phyloP scores from a whole-genome alignment of 2,329 filamentous ascomycete genomes.

The Epichloe aotearoae region DNA sequence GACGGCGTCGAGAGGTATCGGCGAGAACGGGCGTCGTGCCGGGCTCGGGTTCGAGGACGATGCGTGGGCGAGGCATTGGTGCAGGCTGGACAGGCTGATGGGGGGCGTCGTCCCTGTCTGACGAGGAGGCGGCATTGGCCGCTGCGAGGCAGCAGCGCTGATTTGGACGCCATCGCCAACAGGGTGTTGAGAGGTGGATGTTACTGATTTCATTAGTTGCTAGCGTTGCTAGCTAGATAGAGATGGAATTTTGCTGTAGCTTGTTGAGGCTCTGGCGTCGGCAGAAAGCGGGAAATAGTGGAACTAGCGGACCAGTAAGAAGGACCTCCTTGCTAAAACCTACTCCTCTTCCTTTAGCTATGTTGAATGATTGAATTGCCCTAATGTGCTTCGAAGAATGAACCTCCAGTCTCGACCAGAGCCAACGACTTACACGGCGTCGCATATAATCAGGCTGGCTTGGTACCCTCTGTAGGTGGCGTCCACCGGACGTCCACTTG shows the following conservation, averaged over 20 bases:
- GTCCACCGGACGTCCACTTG: too few relatives aligned
- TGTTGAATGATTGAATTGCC: too few relatives aligned
- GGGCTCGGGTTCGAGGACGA: conserved; percentile 9
- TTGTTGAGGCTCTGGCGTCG: background rate
- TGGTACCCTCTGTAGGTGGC: too few relatives aligned
- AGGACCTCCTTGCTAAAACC: too few relatives aligned
- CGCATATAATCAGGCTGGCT: too few relatives aligned
- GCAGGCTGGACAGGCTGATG: conserved; percentile 20
- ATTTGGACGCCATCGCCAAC: conserved; percentile 18
- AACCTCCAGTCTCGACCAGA: too few relatives aligned
- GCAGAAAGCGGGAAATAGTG: background rate
- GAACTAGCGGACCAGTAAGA: background rate
- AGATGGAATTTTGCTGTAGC: background rate
- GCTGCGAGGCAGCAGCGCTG: conserved; percentile 15
- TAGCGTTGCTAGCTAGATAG: background rate
- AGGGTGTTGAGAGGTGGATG: background rate
- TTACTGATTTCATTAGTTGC: background rate
- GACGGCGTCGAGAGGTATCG: conserved; percentile 17
- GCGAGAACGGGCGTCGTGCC: conserved; percentile 10
- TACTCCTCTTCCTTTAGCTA: too few relatives aligned
- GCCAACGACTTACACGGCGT: too few relatives aligned
- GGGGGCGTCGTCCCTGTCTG: conserved; percentile 7
- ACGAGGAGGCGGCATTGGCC: conserved; percentile 16
- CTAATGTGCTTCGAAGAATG: too few relatives aligned
- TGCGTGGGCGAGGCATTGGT: conserved; percentile 11